These are phyloP conservation scores for Linum tenue DNA, from an alignment of 345 rosid genomes.

Conservation along the genomic window DNA sequence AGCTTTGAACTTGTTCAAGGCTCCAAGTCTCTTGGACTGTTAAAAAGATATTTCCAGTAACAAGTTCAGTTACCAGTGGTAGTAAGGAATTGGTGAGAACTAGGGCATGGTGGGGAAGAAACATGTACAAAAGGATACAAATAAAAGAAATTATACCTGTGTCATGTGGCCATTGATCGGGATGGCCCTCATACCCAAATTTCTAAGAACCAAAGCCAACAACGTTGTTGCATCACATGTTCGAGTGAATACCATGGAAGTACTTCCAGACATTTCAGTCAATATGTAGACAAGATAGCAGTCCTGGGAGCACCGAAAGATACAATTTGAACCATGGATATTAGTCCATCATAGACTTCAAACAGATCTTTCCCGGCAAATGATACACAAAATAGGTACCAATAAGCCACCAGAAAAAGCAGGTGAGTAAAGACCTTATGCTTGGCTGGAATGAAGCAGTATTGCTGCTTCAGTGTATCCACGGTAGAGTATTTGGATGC, in stretches of 20 bases:
- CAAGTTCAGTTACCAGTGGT: neutral
- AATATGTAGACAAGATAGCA: conserved; percentile 83
- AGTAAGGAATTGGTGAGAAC: neutral
- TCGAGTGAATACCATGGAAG: conserved; percentile 89
- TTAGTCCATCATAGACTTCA: neutral
- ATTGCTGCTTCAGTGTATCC: conserved; percentile 82
- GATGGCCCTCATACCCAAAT: conserved; percentile 82
- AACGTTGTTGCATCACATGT: conserved; percentile 80
- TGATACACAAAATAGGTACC: neutral
- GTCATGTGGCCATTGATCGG: conserved; percentile 97
- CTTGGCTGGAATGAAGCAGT: conserved; percentile 64
- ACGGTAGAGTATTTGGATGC: conserved; percentile 88
- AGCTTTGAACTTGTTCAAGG: conserved; percentile 85
- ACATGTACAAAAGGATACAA: neutral
- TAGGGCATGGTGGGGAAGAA: neutral
- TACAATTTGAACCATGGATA: neutral
- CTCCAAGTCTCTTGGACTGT: conserved; percentile 92
- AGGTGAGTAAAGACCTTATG: conserved; percentile 46
- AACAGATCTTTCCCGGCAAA: neutral
- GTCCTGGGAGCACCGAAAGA: conserved; percentile 44
- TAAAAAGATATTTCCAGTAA: conserved; percentile 3
- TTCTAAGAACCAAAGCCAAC: conserved; percentile 69
- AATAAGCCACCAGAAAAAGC: conserved; percentile 9
- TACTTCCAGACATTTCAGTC: conserved; percentile 58
- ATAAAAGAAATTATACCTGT: conserved; percentile 38